phyloP scores from a whole-genome alignment of 176 grass and related monocot genomes.

The Hordeum vulgare region DNA sequence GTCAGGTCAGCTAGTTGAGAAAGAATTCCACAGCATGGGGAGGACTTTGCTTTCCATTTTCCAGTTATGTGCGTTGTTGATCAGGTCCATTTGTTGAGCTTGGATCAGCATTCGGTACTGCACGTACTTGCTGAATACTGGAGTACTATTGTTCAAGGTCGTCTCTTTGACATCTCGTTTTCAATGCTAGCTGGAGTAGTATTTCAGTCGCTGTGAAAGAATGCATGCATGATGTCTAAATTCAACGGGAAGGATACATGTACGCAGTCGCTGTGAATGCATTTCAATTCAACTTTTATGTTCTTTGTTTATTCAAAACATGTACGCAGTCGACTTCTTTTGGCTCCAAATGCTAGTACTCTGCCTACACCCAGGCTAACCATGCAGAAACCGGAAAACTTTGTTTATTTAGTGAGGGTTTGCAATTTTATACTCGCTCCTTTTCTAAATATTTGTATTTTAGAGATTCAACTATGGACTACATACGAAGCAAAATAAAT shows the following conservation, averaged over 20 bases:
- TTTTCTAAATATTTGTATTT: too few relatives aligned
- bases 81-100: background rate
- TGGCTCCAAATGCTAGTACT: background rate
- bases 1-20: background rate
- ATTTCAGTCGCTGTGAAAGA: background rate
- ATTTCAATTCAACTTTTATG: background rate
- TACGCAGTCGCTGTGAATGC: too few relatives aligned
- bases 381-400: background rate
- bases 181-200: too few relatives aligned
- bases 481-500: too few relatives aligned
- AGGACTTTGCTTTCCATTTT: background rate
- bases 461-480: too few relatives aligned
- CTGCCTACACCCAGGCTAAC: background rate
- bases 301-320: background rate
- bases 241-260: background rate
- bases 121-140: too few relatives aligned
- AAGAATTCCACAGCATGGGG: background rate
- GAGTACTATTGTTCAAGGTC: background rate
- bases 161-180: background rate
- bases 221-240: background rate
- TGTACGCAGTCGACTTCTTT: background rate
- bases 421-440: too few relatives aligned
- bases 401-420: too few relatives aligned
- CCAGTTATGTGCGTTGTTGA: background rate
- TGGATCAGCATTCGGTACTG: background rate